Evolutionary conservation across 2,329 filamentous ascomycete species (phyloP).

Genomic region (Aspergillus sclerotialis): DNA sequence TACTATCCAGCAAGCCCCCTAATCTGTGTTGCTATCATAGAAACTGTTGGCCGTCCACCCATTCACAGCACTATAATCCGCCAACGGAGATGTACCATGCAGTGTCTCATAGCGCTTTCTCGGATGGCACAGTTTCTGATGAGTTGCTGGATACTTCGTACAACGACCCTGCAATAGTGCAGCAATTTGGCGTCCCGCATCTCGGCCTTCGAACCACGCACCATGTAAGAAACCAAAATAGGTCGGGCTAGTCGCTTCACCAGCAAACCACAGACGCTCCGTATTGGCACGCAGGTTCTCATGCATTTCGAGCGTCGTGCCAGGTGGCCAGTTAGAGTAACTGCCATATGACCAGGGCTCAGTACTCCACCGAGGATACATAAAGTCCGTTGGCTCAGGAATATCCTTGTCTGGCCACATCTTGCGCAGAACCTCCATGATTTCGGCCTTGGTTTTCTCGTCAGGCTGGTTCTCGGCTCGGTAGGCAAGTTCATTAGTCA

Average conservation of each 20-base stretch:
- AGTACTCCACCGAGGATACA: slow-evolving; percentile 54
- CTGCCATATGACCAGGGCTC: slow-evolving; percentile 51
- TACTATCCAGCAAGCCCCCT: neutral
- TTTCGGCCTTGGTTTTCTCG: slow-evolving; percentile 50
- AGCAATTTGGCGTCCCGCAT: slow-evolving; percentile 36
- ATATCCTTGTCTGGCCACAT: slow-evolving; percentile 56
- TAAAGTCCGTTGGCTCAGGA: slow-evolving; percentile 54
- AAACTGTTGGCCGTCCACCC: slow-evolving; percentile 24
- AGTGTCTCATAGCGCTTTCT: slow-evolving; percentile 20
- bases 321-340: slow-evolving; percentile 62
- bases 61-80: slow-evolving; percentile 22
- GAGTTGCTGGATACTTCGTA: slow-evolving; percentile 8
- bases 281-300: slow-evolving; percentile 62
- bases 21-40: slow-evolving; percentile 10
- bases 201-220: slow-evolving; percentile 51
- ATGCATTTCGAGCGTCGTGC: slow-evolving; percentile 57
- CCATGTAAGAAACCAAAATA: slow-evolving; percentile 63
- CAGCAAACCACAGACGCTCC: slow-evolving; percentile 56
- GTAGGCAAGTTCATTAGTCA: slow-evolving; percentile 51
- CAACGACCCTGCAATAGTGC: slow-evolving; percentile 18
- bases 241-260: slow-evolving; percentile 55
- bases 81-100: slow-evolving; percentile 23
- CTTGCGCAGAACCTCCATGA: slow-evolving; percentile 49
- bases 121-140: slow-evolving; percentile 12
- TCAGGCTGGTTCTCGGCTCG: slow-evolving; percentile 54